phyloP scores from a whole-genome alignment of 495 filamentous ascomycete genomes.

The Aspergillus sclerotioniger region DNA sequence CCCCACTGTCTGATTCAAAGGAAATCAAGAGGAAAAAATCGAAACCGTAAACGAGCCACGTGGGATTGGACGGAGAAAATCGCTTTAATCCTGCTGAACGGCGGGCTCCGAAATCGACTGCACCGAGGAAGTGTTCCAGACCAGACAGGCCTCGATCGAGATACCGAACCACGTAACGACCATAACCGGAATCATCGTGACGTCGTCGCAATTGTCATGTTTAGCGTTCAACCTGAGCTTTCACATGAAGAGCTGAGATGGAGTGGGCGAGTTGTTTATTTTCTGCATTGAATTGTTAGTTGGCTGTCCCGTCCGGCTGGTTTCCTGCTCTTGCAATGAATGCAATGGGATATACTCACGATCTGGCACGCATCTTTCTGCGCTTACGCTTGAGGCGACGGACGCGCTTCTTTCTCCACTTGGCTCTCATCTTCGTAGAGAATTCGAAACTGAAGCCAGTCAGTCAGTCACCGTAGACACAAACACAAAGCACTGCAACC shows the following conservation, averaged over 20 bases:
- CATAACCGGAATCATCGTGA: constrained; percentile 36
- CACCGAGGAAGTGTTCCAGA: constrained; percentile 22
- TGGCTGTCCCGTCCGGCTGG: not conserved
- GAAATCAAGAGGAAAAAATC: constrained; percentile 16
- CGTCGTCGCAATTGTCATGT: constrained; percentile 43
- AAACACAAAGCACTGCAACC: constrained; percentile 11
- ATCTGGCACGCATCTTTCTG: constrained; percentile 95
- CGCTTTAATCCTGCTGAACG: constrained; percentile 28
- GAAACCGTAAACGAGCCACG: constrained; percentile 31
- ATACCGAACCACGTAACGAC: constrained; percentile 33
- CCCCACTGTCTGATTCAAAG: constrained; percentile 15
- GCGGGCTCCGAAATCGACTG: constrained; percentile 37
- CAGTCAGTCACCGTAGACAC: constrained; percentile 15
- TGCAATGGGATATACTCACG: constrained; percentile 62
- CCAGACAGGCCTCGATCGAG: constrained; percentile 29
- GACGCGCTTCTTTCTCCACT: constrained; percentile 99
- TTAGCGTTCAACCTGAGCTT: constrained; percentile 46
- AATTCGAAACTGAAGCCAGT: constrained; percentile 27
- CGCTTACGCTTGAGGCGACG: constrained; percentile 97
- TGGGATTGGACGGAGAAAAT: constrained; percentile 25
- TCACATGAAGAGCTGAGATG: constrained; percentile 56
- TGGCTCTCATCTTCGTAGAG: constrained; percentile 88
- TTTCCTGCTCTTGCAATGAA: not conserved
- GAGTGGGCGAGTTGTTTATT: constrained; percentile 68
- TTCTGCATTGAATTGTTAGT: constrained; percentile 50